Percentiles rank a stretch among this genome's conserved stretches.
Conservation (phyloP, 306 rosid species). For the Hylodesmum podocarpum region DNA sequence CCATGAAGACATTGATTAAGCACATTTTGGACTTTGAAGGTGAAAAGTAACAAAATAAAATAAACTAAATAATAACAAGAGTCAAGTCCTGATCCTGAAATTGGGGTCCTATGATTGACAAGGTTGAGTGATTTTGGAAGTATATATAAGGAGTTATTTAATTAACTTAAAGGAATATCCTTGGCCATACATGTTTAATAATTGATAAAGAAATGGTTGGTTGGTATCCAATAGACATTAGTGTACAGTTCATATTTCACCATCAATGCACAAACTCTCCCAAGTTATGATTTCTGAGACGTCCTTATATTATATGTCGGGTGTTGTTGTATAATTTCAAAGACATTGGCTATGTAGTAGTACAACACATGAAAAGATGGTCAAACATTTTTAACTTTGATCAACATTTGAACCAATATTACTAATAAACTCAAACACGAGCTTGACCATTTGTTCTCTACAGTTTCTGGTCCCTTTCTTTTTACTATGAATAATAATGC, state of each 20-base stretch:
- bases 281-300: neutral
- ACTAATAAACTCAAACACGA: slow-evolving; percentile 2
- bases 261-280: slow-evolving; percentile 1
- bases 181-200: neutral
- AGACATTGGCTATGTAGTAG: slow-evolving; percentile 1
- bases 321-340: neutral
- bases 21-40: slow-evolving; percentile 22
- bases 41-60: neutral
- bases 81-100: slow-evolving; percentile 56
- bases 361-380: slow-evolving; percentile 11
- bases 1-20: neutral
- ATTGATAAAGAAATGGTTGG: slow-evolving; percentile 32
- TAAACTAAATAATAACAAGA: neutral
- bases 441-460: neutral
- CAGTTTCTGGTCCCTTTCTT: neutral
- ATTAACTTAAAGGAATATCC: neutral
- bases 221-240: slow-evolving; percentile 19
- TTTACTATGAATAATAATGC: neutral
- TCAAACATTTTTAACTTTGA: slow-evolving; percentile 20
- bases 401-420: neutral
- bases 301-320: neutral
- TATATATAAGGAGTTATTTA: neutral
- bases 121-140: slow-evolving; percentile 26
- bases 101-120: slow-evolving; percentile 41
- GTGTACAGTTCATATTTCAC: slow-evolving; percentile 23